phyloP scores from a whole-genome alignment of 192 early-diverging fungal genomes.

The Coemansia sp. region DNA sequence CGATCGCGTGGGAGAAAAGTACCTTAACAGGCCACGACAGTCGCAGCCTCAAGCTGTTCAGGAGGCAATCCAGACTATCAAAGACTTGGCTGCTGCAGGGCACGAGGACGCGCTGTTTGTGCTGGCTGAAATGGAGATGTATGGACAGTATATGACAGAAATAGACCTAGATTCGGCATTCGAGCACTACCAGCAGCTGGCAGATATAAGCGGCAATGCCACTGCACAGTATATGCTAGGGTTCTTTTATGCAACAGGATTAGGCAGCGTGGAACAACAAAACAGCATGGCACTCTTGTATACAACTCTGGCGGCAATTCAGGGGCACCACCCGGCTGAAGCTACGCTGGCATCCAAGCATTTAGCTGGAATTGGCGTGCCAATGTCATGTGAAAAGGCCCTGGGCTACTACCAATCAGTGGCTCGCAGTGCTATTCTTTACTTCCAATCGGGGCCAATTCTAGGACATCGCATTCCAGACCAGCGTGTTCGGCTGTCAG shows the following conservation, averaged over 20 bases:
- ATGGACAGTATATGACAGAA: slow-evolving; percentile 57
- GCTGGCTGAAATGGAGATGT: slow-evolving; percentile 74
- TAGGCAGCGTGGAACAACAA: slow-evolving; percentile 58
- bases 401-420: slow-evolving; percentile 74
- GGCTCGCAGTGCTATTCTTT: slow-evolving; percentile 71
- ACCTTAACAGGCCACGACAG: neutral
- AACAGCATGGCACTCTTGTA: slow-evolving; percentile 63
- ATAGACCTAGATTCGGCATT: slow-evolving; percentile 63
- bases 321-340: slow-evolving; percentile 70
- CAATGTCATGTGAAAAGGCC: slow-evolving; percentile 74
- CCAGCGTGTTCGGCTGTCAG: slow-evolving; percentile 66
- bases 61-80: slow-evolving; percentile 12
- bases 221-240: slow-evolving; percentile 88
- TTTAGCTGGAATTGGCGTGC: slow-evolving; percentile 75
- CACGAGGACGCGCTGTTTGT: slow-evolving; percentile 61
- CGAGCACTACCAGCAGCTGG: slow-evolving; percentile 61
- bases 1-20: neutral
- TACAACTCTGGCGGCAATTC: slow-evolving; percentile 77
- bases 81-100: slow-evolving; percentile 10
- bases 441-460: slow-evolving; percentile 74
- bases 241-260: slow-evolving; percentile 85
- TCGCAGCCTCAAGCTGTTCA: slow-evolving; percentile 10
- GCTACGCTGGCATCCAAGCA: slow-evolving; percentile 85
- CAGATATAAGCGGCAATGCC: slow-evolving; percentile 68
- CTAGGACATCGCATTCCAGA: slow-evolving; percentile 72